Conservation (phyloP, 345 rosid genomes). For the Microthlaspi erraticum region DNA sequence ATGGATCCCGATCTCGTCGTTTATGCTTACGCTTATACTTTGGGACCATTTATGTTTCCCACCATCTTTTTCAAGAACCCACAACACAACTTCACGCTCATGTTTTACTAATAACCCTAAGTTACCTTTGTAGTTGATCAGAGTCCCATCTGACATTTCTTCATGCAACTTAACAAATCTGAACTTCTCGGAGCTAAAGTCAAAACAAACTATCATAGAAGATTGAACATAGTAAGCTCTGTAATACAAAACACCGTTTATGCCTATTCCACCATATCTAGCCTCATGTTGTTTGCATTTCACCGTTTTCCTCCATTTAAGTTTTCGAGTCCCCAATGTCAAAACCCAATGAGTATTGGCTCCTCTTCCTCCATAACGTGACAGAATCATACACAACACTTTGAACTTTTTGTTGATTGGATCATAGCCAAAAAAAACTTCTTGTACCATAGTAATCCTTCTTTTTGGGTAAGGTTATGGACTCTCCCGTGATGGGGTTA, state of each 20-base stretch:
- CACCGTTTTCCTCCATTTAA: not conserved
- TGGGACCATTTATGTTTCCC: conserved; percentile 10
- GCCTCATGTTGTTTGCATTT: not conserved
- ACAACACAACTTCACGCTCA: not conserved
- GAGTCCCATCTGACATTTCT: no score
- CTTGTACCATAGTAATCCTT: no score
- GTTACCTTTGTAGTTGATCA: conserved; percentile 18
- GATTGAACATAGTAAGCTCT: rapidly evolving
- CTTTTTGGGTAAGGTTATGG: conserved; percentile 9
- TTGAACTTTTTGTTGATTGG: not conserved
- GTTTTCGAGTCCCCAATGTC: conserved; percentile 2
- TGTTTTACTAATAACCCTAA: not conserved
- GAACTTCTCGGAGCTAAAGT: conserved; percentile 1
- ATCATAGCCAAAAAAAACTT: not conserved
- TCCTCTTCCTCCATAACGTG: not conserved
- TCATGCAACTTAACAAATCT: not conserved
- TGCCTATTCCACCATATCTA: not conserved
- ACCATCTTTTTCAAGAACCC: conserved; percentile 13
- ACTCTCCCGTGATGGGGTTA: not conserved
- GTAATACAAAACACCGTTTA: conserved; percentile 22
- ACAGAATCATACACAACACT: conserved; percentile 1
- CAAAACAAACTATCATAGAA: conserved; percentile 1
- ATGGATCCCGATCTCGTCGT: no score
- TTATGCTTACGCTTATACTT: not conserved
- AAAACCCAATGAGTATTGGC: conserved; percentile 1